These are phyloP conservation scores for Arachnopeziza araneosa DNA, from an alignment of 2,329 filamentous ascomycete genomes.

Conservation along the genomic window DNA sequence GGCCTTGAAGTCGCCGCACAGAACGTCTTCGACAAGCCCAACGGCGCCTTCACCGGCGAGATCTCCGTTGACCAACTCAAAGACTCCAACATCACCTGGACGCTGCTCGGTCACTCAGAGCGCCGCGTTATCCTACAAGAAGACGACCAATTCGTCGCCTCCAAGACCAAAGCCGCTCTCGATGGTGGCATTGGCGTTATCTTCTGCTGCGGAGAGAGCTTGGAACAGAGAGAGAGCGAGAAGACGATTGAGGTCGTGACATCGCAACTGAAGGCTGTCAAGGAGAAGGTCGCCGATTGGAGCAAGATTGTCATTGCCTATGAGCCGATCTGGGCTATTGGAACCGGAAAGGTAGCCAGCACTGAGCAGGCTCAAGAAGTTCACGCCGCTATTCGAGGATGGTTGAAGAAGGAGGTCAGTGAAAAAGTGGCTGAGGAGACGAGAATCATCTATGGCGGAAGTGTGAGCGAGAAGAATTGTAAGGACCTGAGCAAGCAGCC, in stretches of 20 bases:
- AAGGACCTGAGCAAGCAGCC: constrained; percentile 82
- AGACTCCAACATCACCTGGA: constrained; percentile 84
- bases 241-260: constrained; percentile 85
- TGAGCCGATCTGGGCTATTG: constrained; percentile 96
- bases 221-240: constrained; percentile 82
- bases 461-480: constrained; percentile 98
- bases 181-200: constrained; percentile 87
- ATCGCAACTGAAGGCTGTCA: constrained; percentile 76
- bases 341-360: constrained; percentile 88
- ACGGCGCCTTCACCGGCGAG: constrained; percentile 95
- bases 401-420: constrained; percentile 74
- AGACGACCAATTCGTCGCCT: constrained; percentile 76
- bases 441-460: constrained; percentile 93
- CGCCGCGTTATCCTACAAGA: constrained; percentile 86
- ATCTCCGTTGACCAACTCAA: constrained; percentile 88
- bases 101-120: constrained; percentile 91
- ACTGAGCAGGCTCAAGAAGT: constrained; percentile 91
- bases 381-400: constrained; percentile 84
- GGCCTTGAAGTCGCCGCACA: constrained; percentile 85
- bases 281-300: constrained; percentile 79
- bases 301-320: constrained; percentile 93
- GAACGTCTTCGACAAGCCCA: constrained; percentile 96
- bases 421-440: constrained; percentile 76
- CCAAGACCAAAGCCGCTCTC: constrained; percentile 90
- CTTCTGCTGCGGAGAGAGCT: constrained; percentile 93